Conservation (phyloP, 768 basidiomycete genomes). For the Leccinum longicurvipes region DNA sequence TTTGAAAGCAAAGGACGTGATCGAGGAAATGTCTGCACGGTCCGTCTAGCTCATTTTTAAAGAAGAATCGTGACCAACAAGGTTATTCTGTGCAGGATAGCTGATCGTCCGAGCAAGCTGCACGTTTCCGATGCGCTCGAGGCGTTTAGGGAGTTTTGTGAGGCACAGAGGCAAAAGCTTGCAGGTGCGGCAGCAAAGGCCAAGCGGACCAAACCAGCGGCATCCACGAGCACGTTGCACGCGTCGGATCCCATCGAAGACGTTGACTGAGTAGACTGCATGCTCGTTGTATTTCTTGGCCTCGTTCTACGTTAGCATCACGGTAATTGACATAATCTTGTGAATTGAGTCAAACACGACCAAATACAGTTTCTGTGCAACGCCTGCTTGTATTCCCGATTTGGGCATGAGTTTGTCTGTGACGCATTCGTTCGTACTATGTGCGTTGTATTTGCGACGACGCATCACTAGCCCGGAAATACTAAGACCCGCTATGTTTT, state of each 20-base stretch:
- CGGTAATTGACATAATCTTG: background rate
- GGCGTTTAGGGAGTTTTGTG: slow-evolving; percentile 46
- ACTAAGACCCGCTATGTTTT: slow-evolving; percentile 7
- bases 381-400: slow-evolving; percentile 29
- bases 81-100: slow-evolving; percentile 41
- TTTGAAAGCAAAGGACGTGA: slow-evolving; percentile 46
- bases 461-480: slow-evolving; percentile 1
- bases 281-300: background rate
- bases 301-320: slow-evolving; percentile 14
- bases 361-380: slow-evolving; percentile 6
- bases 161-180: slow-evolving; percentile 44
- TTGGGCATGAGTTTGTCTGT: slow-evolving; percentile 26
- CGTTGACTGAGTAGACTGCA: slow-evolving; percentile 26
- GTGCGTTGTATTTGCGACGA: slow-evolving; percentile 6
- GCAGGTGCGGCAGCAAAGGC: slow-evolving; percentile 15
- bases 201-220: background rate
- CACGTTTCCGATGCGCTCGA: slow-evolving; percentile 53
- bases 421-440: background rate
- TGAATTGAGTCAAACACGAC: slow-evolving; percentile 12
- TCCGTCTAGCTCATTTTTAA: slow-evolving; percentile 23
- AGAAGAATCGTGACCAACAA: background rate
- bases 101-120: slow-evolving; percentile 52
- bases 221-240: background rate
- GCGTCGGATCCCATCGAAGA: slow-evolving; percentile 25
- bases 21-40: slow-evolving; percentile 55